phyloP scores from a whole-genome alignment of 768 basidiomycete genomes.

The Mycena olivaceomarginata region DNA sequence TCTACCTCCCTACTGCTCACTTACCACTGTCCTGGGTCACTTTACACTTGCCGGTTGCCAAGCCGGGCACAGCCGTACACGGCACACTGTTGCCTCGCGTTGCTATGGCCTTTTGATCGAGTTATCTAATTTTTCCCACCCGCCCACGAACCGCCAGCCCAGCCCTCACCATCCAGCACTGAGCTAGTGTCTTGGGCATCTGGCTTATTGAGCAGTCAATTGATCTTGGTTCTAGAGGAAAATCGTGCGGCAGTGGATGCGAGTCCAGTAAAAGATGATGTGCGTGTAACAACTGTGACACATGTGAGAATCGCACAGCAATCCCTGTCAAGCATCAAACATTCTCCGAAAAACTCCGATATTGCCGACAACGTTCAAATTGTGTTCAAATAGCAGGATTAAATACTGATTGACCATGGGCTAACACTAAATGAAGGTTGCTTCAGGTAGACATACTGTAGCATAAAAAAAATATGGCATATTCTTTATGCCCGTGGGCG shows the following conservation, averaged over 20 bases:
- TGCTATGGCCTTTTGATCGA: no score
- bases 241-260: no score
- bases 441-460: not conserved
- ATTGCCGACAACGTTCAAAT: not conserved
- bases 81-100: not conserved
- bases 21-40: no score
- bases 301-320: not conserved
- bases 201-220: no score
- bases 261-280: no score
- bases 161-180: no score
- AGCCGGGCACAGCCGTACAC: not conserved
- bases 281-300: not conserved
- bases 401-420: not conserved
- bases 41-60: not conserved
- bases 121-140: no score
- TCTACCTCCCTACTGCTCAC: not conserved
- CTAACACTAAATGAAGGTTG: not conserved
- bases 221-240: no score
- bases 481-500: no score
- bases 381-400: not conserved
- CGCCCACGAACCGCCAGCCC: no score
- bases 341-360: not conserved
- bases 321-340: not conserved
- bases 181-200: no score
- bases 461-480: no score